These are phyloP conservation scores for Blastocystis sp. DNA, from an alignment of 352 stramenopile genomes.

Conservation along the genomic window DNA sequence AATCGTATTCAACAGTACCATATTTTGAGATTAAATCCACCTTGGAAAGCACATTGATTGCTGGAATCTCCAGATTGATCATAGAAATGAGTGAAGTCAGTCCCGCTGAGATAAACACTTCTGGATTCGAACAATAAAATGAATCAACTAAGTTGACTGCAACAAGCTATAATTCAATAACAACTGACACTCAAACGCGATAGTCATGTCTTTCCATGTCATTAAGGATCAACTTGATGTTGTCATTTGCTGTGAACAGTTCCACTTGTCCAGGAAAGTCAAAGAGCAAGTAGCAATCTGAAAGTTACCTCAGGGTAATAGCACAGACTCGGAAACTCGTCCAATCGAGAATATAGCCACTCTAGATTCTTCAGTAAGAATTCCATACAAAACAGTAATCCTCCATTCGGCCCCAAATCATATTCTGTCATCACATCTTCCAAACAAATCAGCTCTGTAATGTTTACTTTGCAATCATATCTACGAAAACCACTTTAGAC, in stretches of 20 bases:
- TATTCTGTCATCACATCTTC: slow-evolving; percentile 80
- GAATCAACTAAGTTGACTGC: slow-evolving; percentile 88
- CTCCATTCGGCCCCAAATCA: slow-evolving; percentile 73
- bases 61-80: slow-evolving; percentile 87
- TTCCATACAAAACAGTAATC: slow-evolving; percentile 97
- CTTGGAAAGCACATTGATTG: slow-evolving; percentile 97
- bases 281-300: slow-evolving; percentile 92
- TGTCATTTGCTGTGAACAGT: slow-evolving; percentile 94
- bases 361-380: slow-evolving; percentile 94
- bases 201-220: slow-evolving; percentile 70
- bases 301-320: slow-evolving; percentile 60
- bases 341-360: slow-evolving; percentile 85
- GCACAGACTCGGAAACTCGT: slow-evolving; percentile 73
- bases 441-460: slow-evolving; percentile 88
- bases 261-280: slow-evolving; percentile 98
- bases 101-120: slow-evolving; percentile 92
- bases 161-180: slow-evolving; percentile 69
- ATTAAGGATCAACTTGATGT: slow-evolving; percentile 87
- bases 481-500: neutral
- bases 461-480: slow-evolving; percentile 77
- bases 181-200: neutral
- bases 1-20: slow-evolving; percentile 71
- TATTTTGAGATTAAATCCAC: slow-evolving; percentile 90
- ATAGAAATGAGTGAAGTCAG: slow-evolving; percentile 93
- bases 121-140: slow-evolving; percentile 81